Evolutionary conservation across 2,329 filamentous ascomycete genomes (phyloP).

Genomic region (Arthrocladium fulminans): DNA sequence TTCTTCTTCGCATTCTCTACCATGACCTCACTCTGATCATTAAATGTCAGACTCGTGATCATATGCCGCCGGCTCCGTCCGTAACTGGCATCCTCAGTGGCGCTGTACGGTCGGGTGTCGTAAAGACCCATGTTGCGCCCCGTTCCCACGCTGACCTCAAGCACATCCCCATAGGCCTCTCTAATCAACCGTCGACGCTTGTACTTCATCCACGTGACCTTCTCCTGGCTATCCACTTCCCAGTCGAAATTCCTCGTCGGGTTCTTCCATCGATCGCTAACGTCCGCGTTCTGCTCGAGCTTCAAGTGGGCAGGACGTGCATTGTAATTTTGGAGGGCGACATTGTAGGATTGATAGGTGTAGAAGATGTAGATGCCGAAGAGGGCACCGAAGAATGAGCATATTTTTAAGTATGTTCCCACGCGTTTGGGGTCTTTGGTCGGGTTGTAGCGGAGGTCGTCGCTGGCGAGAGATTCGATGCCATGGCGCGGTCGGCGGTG

Average conservation of each 20-base stretch:
- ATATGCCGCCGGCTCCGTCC: conserved; percentile 23
- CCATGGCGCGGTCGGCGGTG: neutral
- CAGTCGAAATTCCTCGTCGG: conserved; percentile 37
- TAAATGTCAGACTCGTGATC: conserved; percentile 35
- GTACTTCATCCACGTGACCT: conserved; percentile 30
- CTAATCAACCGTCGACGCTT: conserved; percentile 36
- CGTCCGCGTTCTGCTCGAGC: conserved; percentile 27
- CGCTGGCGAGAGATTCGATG: neutral
- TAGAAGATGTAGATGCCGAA: conserved; percentile 38
- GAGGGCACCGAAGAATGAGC: conserved; percentile 32
- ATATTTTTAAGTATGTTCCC: conserved; percentile 25
- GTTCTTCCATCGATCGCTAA: conserved; percentile 39
- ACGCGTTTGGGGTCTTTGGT: neutral
- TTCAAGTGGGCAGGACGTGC: conserved; percentile 7
- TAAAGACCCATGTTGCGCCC: conserved; percentile 42
- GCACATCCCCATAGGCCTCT: conserved; percentile 37
- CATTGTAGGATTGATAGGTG: conserved; percentile 35
- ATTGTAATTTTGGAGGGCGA: conserved; percentile 25
- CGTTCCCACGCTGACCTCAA: conserved; percentile 44
- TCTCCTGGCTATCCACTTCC: conserved; percentile 38
- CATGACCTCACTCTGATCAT: conserved; percentile 43
- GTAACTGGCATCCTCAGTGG: conserved; percentile 6
- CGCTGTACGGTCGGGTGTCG: conserved; percentile 25
- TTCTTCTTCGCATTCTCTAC: conserved; percentile 37
- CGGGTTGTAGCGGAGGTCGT: neutral